phyloP scores from a whole-genome alignment of 192 early-diverging fungal genomes.

The Rhizophagus prolifer region DNA sequence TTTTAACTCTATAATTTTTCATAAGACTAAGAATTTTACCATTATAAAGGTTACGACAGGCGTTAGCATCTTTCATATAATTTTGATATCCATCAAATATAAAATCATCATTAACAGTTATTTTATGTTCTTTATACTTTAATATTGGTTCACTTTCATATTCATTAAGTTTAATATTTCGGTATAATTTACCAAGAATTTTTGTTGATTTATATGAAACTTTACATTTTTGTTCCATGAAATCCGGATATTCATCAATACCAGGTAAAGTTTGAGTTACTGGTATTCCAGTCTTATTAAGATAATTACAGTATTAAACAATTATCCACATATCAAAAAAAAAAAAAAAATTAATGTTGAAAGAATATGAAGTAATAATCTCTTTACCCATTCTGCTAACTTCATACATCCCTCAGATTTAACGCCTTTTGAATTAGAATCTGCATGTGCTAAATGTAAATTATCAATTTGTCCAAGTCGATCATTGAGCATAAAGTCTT shows the following conservation, averaged over 20 bases:
- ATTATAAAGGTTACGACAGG: not conserved
- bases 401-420: slow-evolving; percentile 45
- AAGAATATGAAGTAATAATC: not conserved
- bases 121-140: not conserved
- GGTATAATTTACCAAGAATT: slow-evolving; percentile 14
- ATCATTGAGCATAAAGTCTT: slow-evolving; percentile 61
- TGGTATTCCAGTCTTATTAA: slow-evolving; percentile 19
- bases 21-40: not conserved
- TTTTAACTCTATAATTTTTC: slow-evolving; percentile 6
- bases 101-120: not conserved
- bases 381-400: slow-evolving; percentile 55
- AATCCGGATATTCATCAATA: slow-evolving; percentile 4
- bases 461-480: slow-evolving; percentile 69
- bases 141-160: not conserved
- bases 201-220: slow-evolving; percentile 1
- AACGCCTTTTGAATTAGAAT: slow-evolving; percentile 47
- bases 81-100: not conserved
- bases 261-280: not conserved
- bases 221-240: slow-evolving; percentile 2
- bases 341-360: not conserved
- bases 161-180: not conserved
- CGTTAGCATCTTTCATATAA: not conserved
- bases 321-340: not conserved
- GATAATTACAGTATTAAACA: not conserved
- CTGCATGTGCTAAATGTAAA: slow-evolving; percentile 63